Evolutionary conservation across 441 rosid genomes (phyloP).

Genomic region (Daphne laureola): DNA sequence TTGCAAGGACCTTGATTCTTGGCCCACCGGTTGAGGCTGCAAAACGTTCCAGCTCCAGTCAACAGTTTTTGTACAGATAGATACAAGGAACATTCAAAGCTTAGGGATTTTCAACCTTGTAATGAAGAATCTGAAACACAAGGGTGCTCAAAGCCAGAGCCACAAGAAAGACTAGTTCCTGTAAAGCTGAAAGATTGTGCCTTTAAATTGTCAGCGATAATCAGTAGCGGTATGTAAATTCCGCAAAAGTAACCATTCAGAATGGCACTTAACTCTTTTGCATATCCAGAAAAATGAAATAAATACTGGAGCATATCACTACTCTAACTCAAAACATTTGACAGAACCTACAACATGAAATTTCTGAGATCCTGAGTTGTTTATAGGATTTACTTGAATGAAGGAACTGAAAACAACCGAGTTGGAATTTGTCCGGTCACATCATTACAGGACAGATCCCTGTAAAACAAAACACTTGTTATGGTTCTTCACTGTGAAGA

Average conservation of each 20-base stretch:
- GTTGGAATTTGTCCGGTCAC: conserved; percentile 64
- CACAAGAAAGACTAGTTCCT: conserved; percentile 62
- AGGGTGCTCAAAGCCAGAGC: conserved; percentile 55
- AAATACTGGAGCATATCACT: too few relatives aligned
- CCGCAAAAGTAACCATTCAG: too few relatives aligned
- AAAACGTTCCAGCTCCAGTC: background rate
- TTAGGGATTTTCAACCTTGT: conserved; percentile 37
- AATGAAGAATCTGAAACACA: conserved; percentile 54
- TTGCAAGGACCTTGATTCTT: conserved; percentile 43
- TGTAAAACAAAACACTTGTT: conserved; percentile 20
- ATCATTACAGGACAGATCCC: conserved; percentile 77
- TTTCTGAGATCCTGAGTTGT: background rate
- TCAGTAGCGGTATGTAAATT: background rate
- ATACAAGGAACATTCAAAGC: background rate
- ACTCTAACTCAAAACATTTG: too few relatives aligned
- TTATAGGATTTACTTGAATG: conserved; percentile 54
- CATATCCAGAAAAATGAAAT: too few relatives aligned
- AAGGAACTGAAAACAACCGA: conserved; percentile 49
- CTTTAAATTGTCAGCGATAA: background rate
- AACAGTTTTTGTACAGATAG: too few relatives aligned
- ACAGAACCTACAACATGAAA: too few relatives aligned
- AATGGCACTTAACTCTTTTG: too few relatives aligned
- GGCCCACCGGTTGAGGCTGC: conserved; percentile 53
- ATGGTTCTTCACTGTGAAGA: background rate
- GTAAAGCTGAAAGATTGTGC: conserved; percentile 50